Conservation (phyloP, 1,284 basidiomycete genomes). For the Puccinia sorghi region DNA sequence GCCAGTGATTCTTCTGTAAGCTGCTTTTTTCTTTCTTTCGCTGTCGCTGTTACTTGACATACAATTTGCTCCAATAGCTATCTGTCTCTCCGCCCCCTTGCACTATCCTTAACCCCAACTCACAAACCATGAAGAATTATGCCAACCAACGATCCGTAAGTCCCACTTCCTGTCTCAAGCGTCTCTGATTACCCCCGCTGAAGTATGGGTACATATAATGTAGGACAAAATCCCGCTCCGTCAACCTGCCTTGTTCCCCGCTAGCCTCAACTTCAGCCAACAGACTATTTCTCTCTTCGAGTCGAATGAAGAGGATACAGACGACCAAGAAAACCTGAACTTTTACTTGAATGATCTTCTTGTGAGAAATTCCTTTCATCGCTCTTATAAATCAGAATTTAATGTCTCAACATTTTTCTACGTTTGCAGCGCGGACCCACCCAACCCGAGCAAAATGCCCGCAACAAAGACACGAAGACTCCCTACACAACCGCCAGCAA, state of each 20-base stretch:
- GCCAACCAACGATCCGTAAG: slow-evolving; percentile 4
- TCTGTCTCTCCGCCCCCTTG: slow-evolving; percentile 11
- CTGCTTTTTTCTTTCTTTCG: too few relatives aligned
- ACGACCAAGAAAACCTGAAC: background rate
- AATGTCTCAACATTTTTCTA: too few relatives aligned
- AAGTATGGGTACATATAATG: background rate
- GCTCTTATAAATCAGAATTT: background rate
- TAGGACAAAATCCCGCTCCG: slow-evolving; percentile 18
- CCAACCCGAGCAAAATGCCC: too few relatives aligned
- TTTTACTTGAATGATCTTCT: background rate
- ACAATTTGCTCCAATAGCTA: background rate
- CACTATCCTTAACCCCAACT: background rate
- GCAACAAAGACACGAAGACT: too few relatives aligned
- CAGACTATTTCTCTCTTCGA: slow-evolving; percentile 13
- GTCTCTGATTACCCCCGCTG: too few relatives aligned
- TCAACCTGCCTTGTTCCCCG: slow-evolving; percentile 11
- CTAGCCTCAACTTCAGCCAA: slow-evolving; percentile 28
- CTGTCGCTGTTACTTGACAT: too few relatives aligned
- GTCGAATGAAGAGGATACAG: background rate
- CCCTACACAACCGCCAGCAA: too few relatives aligned
- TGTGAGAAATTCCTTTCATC: background rate
- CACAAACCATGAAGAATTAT: slow-evolving; percentile 5
- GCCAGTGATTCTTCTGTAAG: slow-evolving; percentile 1
- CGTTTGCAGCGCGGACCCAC: background rate
- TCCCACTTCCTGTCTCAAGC: background rate